Evolutionary conservation across 768 basidiomycete genomes (phyloP).

Genomic region (Cubamyces sp.): DNA sequence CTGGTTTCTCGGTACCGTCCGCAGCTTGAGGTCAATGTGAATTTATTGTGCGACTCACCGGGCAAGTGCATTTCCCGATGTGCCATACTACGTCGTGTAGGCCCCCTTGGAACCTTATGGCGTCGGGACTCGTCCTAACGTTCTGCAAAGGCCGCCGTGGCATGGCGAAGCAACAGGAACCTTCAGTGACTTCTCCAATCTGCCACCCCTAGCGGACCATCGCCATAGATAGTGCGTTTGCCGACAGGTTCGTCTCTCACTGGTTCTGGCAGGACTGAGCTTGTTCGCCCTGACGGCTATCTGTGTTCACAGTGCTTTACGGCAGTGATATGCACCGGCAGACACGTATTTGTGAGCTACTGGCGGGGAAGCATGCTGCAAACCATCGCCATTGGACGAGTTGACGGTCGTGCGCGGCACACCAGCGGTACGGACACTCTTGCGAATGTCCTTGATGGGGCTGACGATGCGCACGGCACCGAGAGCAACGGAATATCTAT

Average conservation of each 20-base stretch:
- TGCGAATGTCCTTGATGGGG: background rate
- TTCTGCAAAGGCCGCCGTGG: background rate
- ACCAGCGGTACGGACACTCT: constrained; percentile 8
- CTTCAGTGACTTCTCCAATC: background rate
- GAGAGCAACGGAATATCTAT: constrained; percentile 1
- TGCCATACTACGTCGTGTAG: background rate
- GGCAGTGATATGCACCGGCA: constrained; percentile 1
- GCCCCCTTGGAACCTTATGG: too few relatives aligned
- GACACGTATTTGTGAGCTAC: background rate
- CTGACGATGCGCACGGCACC: background rate
- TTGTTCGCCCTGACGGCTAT: background rate
- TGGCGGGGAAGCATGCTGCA: background rate
- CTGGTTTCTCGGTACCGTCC: constrained; percentile 1
- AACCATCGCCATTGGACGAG: background rate
- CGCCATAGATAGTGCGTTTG: background rate
- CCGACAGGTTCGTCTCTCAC: constrained; percentile 11
- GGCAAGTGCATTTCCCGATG: background rate
- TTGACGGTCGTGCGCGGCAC: constrained; percentile 1
- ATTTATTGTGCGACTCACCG: background rate
- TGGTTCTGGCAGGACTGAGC: background rate
- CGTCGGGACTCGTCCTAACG: background rate
- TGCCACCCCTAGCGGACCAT: background rate
- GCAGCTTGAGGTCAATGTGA: constrained; percentile 1
- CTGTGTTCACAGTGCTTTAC: constrained; percentile 13
- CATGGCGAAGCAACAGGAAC: background rate